A percentile compares a stretch with the other conserved stretches of the same genome.
These are phyloP conservation scores for Coelastrella sp. DNA, from an alignment of 139 green algal species.

Conservation along the genomic window DNA sequence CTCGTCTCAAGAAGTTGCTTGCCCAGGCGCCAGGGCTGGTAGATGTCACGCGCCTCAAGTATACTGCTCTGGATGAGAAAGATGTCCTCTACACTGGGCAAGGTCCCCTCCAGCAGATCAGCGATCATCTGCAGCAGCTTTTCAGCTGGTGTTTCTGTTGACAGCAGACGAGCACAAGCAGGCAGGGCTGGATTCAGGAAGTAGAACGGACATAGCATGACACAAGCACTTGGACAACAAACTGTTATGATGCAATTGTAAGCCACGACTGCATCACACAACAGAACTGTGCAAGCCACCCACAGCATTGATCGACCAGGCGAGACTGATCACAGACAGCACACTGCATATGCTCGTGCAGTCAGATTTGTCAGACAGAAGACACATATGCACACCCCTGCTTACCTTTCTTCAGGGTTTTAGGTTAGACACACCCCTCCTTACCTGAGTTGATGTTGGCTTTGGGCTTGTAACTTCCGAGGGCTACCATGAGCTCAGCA, in stretches of 20 bases:
- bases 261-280: not conserved
- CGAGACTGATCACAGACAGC: not conserved
- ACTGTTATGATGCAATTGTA: not conserved
- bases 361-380: not conserved
- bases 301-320: not conserved
- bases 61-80: constrained; percentile 69
- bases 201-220: too few relatives aligned
- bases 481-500: constrained; percentile 64
- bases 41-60: constrained; percentile 67
- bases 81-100: constrained; percentile 66
- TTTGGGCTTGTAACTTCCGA: constrained; percentile 66
- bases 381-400: too few relatives aligned
- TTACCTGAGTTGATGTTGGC: constrained; percentile 60
- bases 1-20: constrained; percentile 61
- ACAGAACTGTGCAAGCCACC: not conserved
- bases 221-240: not conserved
- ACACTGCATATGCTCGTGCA: not conserved
- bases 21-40: constrained; percentile 63
- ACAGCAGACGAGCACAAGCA: too few relatives aligned
- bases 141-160: constrained; percentile 65
- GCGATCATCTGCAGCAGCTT: constrained; percentile 72
- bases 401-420: too few relatives aligned
- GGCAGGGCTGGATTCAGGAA: too few relatives aligned
- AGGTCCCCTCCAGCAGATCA: constrained; percentile 63
- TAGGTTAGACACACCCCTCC: too few relatives aligned